Evolutionary conservation across 2,329 filamentous ascomycete species (phyloP).

Genomic region (Hypoxylon rubiginosum): DNA sequence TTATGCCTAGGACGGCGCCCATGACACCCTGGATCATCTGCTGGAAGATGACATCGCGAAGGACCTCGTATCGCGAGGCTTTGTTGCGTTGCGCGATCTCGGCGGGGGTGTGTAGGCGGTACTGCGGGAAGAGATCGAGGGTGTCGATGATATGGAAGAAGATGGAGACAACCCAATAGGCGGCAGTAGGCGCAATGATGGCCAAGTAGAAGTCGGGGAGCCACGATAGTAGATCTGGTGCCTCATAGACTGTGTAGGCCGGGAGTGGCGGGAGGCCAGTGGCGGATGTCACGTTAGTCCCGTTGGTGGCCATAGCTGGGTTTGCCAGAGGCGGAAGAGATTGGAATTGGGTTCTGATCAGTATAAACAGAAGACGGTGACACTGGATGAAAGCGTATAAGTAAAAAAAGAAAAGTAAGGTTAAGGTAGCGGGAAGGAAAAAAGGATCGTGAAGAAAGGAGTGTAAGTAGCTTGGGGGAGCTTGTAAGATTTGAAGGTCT

Average conservation of each 20-base stretch:
- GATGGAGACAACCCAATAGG: slow-evolving; percentile 89
- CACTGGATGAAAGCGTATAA: slow-evolving; percentile 32
- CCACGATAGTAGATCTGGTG: slow-evolving; percentile 79
- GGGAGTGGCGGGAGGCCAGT: slow-evolving; percentile 86
- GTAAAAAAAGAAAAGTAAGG: slow-evolving; percentile 36
- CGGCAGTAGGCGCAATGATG: slow-evolving; percentile 80
- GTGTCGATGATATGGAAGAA: slow-evolving; percentile 90
- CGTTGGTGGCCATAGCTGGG: slow-evolving; percentile 61
- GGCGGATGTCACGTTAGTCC: slow-evolving; percentile 67
- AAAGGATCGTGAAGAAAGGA: slow-evolving; percentile 21
- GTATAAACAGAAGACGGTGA: slow-evolving; percentile 6
- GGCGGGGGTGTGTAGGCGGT: slow-evolving; percentile 93
- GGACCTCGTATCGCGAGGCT: slow-evolving; percentile 85
- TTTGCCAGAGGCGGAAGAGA: slow-evolving; percentile 29
- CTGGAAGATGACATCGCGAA: slow-evolving; percentile 91
- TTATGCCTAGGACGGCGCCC: slow-evolving; percentile 74
- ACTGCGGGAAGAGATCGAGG: slow-evolving; percentile 87
- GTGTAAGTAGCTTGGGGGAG: slow-evolving; percentile 21
- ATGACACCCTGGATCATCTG: slow-evolving; percentile 88
- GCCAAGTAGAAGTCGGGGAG: slow-evolving; percentile 86
- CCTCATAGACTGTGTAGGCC: slow-evolving; percentile 78
- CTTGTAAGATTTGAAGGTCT: background rate
- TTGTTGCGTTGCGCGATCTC: slow-evolving; percentile 91
- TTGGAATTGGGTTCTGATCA: slow-evolving; percentile 35
- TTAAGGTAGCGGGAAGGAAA: background rate